Evolutionary conservation across 345 rosid species (phyloP).

Genomic region (Moringa oleifera): DNA sequence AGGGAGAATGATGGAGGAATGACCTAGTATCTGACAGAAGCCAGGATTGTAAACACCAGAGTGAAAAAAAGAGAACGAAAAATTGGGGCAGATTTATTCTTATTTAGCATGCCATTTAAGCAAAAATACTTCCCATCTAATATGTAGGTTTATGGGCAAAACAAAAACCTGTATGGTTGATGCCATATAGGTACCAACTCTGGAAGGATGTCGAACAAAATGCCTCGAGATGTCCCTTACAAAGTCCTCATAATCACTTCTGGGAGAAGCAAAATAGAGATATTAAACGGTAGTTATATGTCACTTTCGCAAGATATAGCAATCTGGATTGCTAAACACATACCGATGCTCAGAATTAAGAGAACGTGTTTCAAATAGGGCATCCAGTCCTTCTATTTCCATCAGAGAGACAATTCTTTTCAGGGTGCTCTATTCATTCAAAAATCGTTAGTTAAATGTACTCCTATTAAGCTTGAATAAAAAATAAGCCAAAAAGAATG

Average conservation of each 20-base stretch:
- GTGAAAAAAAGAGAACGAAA: neutral
- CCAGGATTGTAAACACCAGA: too few relatives aligned
- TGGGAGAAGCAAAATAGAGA: slow-evolving; percentile 25
- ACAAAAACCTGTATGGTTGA: slow-evolving; percentile 72
- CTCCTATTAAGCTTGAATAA: slow-evolving; percentile 13
- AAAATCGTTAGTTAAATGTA: slow-evolving; percentile 11
- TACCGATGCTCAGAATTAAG: slow-evolving; percentile 79
- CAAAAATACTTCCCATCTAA: neutral
- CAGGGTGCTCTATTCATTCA: slow-evolving; percentile 54
- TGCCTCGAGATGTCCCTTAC: slow-evolving; percentile 71
- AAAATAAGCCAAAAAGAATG: slow-evolving; percentile 10
- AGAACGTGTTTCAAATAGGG: slow-evolving; percentile 47
- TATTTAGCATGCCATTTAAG: neutral
- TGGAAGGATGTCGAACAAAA: slow-evolving; percentile 51
- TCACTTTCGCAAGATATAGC: slow-evolving; percentile 5
- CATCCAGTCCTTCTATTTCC: slow-evolving; percentile 51
- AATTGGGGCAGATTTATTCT: neutral
- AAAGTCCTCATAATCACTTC: slow-evolving; percentile 71
- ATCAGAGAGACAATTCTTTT: slow-evolving; percentile 60
- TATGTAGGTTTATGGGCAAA: slow-evolving; percentile 1
- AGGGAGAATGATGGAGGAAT: too few relatives aligned
- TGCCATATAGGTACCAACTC: slow-evolving; percentile 74
- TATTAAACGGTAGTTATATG: neutral
- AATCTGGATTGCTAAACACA: slow-evolving; percentile 11
- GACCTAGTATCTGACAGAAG: too few relatives aligned